These are phyloP conservation scores for Diaporthe sp. DNA, from an alignment of 2,329 filamentous ascomycete genomes.

Conservation along the genomic window DNA sequence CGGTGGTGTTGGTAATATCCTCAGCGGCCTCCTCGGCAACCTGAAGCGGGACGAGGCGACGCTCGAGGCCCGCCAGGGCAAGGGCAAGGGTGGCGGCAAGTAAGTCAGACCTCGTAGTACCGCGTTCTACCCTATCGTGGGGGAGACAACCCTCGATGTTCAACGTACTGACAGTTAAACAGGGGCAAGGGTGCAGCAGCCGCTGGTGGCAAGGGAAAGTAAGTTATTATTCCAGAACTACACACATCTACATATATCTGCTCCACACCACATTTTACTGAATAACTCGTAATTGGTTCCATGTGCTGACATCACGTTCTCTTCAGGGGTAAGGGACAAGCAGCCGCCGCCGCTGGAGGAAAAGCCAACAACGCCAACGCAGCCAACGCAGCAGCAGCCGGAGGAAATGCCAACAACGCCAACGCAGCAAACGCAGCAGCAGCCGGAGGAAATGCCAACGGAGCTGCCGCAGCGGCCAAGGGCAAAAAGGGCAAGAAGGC, in stretches of 20 bases:
- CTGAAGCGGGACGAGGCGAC: constrained; percentile 19
- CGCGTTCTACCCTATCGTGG: neutral
- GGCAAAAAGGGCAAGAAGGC: no score
- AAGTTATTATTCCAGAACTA: neutral
- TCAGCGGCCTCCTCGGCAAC: constrained; percentile 6
- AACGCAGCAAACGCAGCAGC: constrained; percentile 39
- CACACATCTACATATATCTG: neutral
- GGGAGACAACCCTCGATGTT: no score
- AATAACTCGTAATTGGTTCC: neutral
- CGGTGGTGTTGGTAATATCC: neutral
- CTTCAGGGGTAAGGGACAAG: neutral
- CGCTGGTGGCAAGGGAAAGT: neutral
- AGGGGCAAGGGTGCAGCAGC: neutral
- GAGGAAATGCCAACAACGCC: constrained; percentile 30
- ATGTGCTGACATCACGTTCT: neutral
- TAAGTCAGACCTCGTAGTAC: neutral
- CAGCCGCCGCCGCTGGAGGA: neutral
- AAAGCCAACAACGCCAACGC: constrained; percentile 8
- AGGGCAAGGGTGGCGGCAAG: constrained; percentile 19
- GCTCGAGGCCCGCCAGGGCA: neutral
- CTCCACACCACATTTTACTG: neutral
- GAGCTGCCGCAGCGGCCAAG: neutral
- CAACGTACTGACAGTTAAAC: neutral
- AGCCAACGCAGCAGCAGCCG: neutral
- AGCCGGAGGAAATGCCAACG: neutral